A percentile compares a stretch with the other conserved stretches of the same genome.
Evolutionary conservation across 2,329 filamentous ascomycete species (phyloP).

Genomic region (Metarhizium album): DNA sequence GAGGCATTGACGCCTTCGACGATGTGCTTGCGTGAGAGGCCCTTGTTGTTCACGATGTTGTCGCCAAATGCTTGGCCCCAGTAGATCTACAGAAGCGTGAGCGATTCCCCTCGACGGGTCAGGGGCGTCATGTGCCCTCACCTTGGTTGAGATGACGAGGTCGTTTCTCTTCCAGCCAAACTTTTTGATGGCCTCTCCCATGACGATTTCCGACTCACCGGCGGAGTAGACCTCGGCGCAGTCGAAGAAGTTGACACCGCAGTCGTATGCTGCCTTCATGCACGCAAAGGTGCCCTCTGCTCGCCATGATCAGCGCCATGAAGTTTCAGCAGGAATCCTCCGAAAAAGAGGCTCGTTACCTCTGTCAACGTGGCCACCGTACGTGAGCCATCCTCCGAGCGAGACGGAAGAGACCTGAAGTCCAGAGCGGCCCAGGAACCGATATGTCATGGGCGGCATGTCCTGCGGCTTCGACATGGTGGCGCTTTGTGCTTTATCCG

Average conservation of each 20-base stretch:
- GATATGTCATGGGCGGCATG: conserved; percentile 53
- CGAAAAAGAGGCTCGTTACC: conserved; percentile 27
- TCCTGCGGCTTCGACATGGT: conserved; percentile 31
- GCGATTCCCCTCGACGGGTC: neutral
- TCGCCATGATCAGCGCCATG: conserved; percentile 7
- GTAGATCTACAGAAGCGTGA: conserved; percentile 38
- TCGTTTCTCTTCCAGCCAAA: conserved; percentile 52
- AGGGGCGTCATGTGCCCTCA: conserved; percentile 11
- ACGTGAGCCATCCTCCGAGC: conserved; percentile 63
- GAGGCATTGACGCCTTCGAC: conserved; percentile 53
- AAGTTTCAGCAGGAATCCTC: neutral
- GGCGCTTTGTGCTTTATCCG: neutral
- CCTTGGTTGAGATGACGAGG: conserved; percentile 51
- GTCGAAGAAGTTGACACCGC: conserved; percentile 54
- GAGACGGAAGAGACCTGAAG: conserved; percentile 66
- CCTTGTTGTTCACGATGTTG: conserved; percentile 55
- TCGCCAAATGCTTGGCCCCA: conserved; percentile 51
- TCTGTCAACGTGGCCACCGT: conserved; percentile 61
- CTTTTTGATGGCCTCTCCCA: conserved; percentile 49
- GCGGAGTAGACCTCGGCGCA: conserved; percentile 46
- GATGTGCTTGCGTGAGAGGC: conserved; percentile 59
- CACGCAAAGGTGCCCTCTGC: conserved; percentile 39
- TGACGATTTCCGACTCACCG: conserved; percentile 52
- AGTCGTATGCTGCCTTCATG: conserved; percentile 51
- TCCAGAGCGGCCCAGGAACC: conserved; percentile 59